phyloP scores from a whole-genome alignment of 2,329 filamentous ascomycete genomes.

The Aspergillus spinulosporus region DNA sequence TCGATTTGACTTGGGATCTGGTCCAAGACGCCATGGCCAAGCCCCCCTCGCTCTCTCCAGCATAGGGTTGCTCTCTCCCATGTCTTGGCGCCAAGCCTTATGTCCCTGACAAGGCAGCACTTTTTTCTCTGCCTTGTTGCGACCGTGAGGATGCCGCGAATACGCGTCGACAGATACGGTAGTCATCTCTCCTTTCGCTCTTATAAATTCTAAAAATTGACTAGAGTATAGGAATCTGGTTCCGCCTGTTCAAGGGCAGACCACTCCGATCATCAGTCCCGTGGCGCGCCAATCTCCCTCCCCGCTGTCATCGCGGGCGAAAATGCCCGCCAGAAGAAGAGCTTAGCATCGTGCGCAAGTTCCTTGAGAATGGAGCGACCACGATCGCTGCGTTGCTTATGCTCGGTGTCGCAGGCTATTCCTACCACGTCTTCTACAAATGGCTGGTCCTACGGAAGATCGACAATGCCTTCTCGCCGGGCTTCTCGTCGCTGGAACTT shows the following conservation, averaged over 20 bases:
- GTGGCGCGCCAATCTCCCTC: background rate
- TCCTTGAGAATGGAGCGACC: conserved; percentile 10
- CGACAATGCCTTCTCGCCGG: conserved; percentile 83
- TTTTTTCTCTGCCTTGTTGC: background rate
- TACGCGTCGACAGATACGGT: conserved; percentile 9
- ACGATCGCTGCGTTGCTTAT: conserved; percentile 9
- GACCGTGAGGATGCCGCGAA: conserved; percentile 3
- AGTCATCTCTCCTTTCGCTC: background rate
- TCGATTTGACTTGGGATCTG: too few species aligned
- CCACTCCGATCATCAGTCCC: background rate
- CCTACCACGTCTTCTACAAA: conserved; percentile 85
- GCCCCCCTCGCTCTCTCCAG: background rate
- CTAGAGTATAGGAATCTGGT: background rate
- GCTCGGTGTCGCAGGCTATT: conserved; percentile 63
- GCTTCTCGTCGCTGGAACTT: conserved; percentile 83
- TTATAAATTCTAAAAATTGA: background rate
- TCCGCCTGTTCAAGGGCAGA: conserved; percentile 6
- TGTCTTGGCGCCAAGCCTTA: background rate
- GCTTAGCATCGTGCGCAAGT: conserved; percentile 4
- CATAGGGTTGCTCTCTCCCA: background rate
- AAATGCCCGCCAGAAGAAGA: background rate
- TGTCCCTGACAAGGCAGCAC: background rate
- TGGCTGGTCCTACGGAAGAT: conserved; percentile 88
- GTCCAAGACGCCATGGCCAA: too few species aligned
- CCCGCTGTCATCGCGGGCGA: background rate